Percentiles rank a stretch among this genome's conserved stretches.
Conservation (phyloP, 2,329 filamentous ascomycete genomes). For the Lojkania enalia region DNA sequence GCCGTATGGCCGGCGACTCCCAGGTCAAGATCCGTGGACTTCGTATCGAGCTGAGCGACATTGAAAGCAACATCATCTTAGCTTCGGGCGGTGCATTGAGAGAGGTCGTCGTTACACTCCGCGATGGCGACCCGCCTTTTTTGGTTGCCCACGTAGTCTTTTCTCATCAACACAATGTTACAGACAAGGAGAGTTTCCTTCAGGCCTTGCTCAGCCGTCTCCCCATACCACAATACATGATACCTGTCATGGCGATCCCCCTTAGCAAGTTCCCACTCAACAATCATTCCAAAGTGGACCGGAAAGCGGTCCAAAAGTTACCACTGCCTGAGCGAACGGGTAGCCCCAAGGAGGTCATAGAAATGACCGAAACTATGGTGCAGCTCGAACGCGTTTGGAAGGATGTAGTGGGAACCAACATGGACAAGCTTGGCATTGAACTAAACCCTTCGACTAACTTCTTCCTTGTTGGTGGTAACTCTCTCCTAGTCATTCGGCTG, state of each 20-base stretch:
- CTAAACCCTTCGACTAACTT: constrained; percentile 40
- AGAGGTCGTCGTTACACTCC: constrained; percentile 29
- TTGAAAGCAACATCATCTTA: constrained; percentile 40
- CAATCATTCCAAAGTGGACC: constrained; percentile 16
- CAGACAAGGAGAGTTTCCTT: constrained; percentile 12
- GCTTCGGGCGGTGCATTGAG: constrained; percentile 25
- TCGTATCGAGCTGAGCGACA: constrained; percentile 46
- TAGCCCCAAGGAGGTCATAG: background rate
- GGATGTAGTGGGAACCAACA: constrained; percentile 10
- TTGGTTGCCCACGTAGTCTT: constrained; percentile 46
- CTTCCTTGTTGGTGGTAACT: constrained; percentile 50
- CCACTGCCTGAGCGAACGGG: constrained; percentile 13
- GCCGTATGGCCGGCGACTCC: constrained; percentile 17
- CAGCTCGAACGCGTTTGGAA: constrained; percentile 12
- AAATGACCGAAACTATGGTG: constrained; percentile 5
- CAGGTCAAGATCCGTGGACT: constrained; percentile 41
- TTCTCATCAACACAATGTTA: background rate
- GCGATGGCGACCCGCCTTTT: constrained; percentile 25
- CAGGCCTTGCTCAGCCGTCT: constrained; percentile 23
- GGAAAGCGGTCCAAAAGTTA: constrained; percentile 18
- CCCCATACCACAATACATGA: constrained; percentile 41
- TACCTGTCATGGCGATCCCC: constrained; percentile 7
- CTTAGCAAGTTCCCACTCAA: constrained; percentile 14
- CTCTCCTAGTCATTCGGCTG: constrained; percentile 47
- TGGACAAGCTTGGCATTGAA: background rate